Base-by-base conservation (phyloP, 805 yeast genomes). In the Teunomyces gatunensis region DNA sequence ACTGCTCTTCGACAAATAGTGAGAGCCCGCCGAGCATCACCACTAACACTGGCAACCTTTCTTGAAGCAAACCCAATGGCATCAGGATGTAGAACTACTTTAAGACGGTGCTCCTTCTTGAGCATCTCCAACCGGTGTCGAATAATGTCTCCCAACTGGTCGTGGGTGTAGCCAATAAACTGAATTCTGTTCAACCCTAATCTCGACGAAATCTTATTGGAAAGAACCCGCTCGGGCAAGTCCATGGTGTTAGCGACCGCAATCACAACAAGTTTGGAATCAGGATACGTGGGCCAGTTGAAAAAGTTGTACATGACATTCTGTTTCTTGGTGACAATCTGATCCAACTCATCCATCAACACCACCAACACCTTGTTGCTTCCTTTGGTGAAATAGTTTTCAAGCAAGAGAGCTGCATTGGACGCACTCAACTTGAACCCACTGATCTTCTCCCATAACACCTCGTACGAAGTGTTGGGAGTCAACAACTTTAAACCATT, bases 221-320 rank as follows among this genome's bases (percentile, higher is more conserved):
- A 83, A 34, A 94, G 71, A 44, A 84, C 77, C 45, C 97, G 74
- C 62, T 94, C 99, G 0, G 99, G 98, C 42, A 94, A 70, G 69
- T 94, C 98, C 97, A 94, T 90, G 0, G 97, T 91, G 64, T 94
- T 94, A 3, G 98, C 97, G 27, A 94, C 90, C 0, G 98, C 97
- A 36, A 94, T 75, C 2, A 94, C 95, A 44, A 94, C 81, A 44
- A 94, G 71, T 57, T 84, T 84, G 4, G 98, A 90, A 54, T 82
- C 73, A 10, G 79, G 71, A 58, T 88, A 83, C 0, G 96, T 83
- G 4, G 99, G 97, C 99, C 99, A 94, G 67, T 94, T 94, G 75
- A 94, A 90, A 61, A 94, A 89, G 64, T 94, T 94, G 70, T 94
- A 94, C 85, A 92, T 84, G 30, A 92, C 91, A 39, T 83, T 81